Base-by-base conservation (phyloP, 345 rosid species). In the Syzygium grande region DNA sequence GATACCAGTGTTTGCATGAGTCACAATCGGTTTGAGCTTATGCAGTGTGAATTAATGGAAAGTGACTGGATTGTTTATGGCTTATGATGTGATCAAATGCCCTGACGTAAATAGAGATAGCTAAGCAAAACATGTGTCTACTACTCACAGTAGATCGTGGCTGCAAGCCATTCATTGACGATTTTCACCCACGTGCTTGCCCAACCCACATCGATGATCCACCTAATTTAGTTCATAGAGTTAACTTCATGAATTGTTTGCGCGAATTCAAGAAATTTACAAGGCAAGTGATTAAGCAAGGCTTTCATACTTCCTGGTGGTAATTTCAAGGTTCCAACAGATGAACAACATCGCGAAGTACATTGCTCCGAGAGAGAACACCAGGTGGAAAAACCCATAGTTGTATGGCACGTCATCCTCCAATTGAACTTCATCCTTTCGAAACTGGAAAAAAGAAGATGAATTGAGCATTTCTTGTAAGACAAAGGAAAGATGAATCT, bases 171-270 rank as follows among this genome's bases (percentile, higher is more conserved):
- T 92, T 95, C 97, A 15, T 95, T 97, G 87, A 97, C 78, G 84
- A 97, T 94, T 90, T 97, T 97, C 77, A 97, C 97, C 98, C 98
- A 97, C 41, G 97, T 96, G 87, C 99, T 97, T 86, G 97, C 90
- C 98, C 98, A 96, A 5, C 99, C 98, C 84, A 95, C 96, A 88
- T 96, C 98, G 19, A 96, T 96, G 91, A 95, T 95, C 99, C 98
- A 97, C 92, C 99, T 97, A 87, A 84, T 84, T 84, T 9, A 85
- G 17, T 54, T 38, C 49, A 84, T 5, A 52, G 41, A 34, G 43
- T 51, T 23, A 84, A 51, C 53, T 25, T 84, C 38, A 25, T 29
- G 55, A 49, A 25, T 12, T 84, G 54, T 52, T 51, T 84, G 55
- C 1, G 0, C 38, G 10, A 84, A 84, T 84, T 49, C 38, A 12